Percentiles rank a stretch among this genome's conserved stretches.
Conservation (phyloP, 2,329 filamentous ascomycete genomes). For the Alternaria ethzedia region DNA sequence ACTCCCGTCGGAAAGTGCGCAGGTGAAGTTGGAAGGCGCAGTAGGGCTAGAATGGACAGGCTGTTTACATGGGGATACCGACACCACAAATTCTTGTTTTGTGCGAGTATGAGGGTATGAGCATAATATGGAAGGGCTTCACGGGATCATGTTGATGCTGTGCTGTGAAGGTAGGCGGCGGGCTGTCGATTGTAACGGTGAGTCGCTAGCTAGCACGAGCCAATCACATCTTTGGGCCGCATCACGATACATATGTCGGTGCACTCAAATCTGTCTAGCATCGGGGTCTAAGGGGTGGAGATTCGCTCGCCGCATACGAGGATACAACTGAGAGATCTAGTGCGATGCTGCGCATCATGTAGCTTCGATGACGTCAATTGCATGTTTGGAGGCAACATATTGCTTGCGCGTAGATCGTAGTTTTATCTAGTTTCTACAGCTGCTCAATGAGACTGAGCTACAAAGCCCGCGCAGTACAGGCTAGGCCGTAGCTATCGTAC, state of each 20-base stretch:
- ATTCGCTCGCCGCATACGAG: neutral
- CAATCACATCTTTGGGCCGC: constrained; percentile 6
- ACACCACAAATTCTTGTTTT: constrained; percentile 8
- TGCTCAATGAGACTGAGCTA: constrained; percentile 1
- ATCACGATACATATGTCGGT: constrained; percentile 3
- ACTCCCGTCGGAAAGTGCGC: neutral
- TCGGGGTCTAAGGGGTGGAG: neutral
- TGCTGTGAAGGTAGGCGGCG: neutral
- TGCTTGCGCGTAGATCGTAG: constrained; percentile 8
- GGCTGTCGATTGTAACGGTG: neutral
- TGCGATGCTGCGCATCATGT: neutral
- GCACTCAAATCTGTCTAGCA: neutral
- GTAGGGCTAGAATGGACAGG: neutral
- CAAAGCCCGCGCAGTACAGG: constrained; percentile 1
- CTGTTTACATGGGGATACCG: constrained; percentile 10
- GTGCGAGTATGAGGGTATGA: neutral
- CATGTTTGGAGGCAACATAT: neutral
- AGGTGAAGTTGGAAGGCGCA: neutral
- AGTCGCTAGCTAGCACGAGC: constrained; percentile 9
- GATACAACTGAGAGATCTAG: neutral
- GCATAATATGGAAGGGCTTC: constrained; percentile 3
- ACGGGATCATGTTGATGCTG: constrained; percentile 6
- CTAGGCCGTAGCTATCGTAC: constrained; percentile 1
- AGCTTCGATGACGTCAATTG: neutral
- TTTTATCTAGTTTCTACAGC: constrained; percentile 11